Evolutionary conservation across 1,284 basidiomycete species (phyloP), one percentile per base, ranked within the genome.

Genomic region (Trichosporon inkin): DNA sequence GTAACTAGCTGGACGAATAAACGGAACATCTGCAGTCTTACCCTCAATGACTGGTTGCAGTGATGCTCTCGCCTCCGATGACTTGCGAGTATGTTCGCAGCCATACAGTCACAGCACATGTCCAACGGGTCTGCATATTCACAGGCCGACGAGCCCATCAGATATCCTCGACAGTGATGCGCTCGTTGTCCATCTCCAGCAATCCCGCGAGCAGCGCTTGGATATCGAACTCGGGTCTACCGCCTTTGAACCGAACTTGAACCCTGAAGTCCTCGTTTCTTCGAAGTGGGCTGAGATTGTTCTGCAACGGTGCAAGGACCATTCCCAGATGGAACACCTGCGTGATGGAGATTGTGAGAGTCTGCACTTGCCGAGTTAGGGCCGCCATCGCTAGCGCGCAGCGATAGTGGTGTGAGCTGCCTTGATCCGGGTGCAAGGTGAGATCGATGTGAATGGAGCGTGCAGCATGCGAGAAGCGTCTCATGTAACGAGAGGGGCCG

Each of bases 281-380:
- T 24, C 44, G 28, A 13, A 16, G 17, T 13, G 44, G 44, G 6
- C n/a, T 32, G 22, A 49, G 22, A 6, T 49, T 49, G 16, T 49
- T 22, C 24, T 49, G 44, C 22, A 49, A 16, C 6, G 44, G 44
- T 1, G 44, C 44, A 6, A 49, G 44, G 14, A 49, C 44, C 44
- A 49, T 49, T 17, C 44, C 44, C 8, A 49, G 44, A 10, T 49
- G 44, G 24, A 49, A 49, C 22, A 49, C 28, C 44, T 49, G 22
- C 3, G 44, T 16, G 13, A 49, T 24, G 14, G 44, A 28, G 44
- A 49, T 49, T 6, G 44, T 49, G 14, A 49, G 24, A 2, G 14
- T 22, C 14, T 24, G 44, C 14, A 49, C 44, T 6, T 28, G 6
- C 3, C 10, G 22, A 10, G 24, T 49, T 22, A 49, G 22, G 6